These are phyloP conservation scores for Hypoxylon sp. DNA, from an alignment of 2,329 filamentous ascomycete species.

Conservation along the genomic window DNA sequence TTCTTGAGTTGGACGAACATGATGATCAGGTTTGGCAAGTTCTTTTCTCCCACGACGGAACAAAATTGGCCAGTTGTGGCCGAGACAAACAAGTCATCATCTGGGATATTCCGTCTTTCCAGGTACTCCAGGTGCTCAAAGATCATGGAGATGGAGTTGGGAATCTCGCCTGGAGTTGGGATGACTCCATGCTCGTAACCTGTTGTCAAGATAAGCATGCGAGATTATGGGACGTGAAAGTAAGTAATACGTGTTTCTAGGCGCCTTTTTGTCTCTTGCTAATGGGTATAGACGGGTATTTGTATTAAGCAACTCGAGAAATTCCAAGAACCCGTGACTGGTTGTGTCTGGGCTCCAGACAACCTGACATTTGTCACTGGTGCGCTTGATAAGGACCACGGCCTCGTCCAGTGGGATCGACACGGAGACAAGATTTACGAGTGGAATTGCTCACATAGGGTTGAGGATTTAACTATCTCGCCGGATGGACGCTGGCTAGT, in stretches of 20 bases:
- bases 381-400: slow-evolving; percentile 72
- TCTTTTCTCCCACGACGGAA: slow-evolving; percentile 88
- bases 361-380: slow-evolving; percentile 81
- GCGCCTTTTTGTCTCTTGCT: slow-evolving; percentile 14
- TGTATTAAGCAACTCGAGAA: slow-evolving; percentile 70
- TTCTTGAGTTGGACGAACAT: slow-evolving; percentile 76
- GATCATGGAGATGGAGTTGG: slow-evolving; percentile 77
- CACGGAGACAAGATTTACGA: slow-evolving; percentile 68
- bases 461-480: slow-evolving; percentile 86
- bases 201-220: slow-evolving; percentile 80
- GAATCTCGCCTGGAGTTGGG: slow-evolving; percentile 89
- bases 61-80: slow-evolving; percentile 82
- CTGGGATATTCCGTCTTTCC: slow-evolving; percentile 79
- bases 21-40: slow-evolving; percentile 90
- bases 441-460: slow-evolving; percentile 76
- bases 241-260: slow-evolving; percentile 62
- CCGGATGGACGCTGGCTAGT: slow-evolving; percentile 82
- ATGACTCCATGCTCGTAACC: slow-evolving; percentile 85
- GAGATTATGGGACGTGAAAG: slow-evolving; percentile 76
- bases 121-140: slow-evolving; percentile 67
- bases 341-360: slow-evolving; percentile 88
- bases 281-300: slow-evolving; percentile 63
- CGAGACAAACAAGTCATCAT: slow-evolving; percentile 78
- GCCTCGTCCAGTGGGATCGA: slow-evolving; percentile 76
- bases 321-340: slow-evolving; percentile 85